Evolutionary conservation across 2,329 filamentous ascomycete species (phyloP).

Genomic region (Biscogniauxia marginata): DNA sequence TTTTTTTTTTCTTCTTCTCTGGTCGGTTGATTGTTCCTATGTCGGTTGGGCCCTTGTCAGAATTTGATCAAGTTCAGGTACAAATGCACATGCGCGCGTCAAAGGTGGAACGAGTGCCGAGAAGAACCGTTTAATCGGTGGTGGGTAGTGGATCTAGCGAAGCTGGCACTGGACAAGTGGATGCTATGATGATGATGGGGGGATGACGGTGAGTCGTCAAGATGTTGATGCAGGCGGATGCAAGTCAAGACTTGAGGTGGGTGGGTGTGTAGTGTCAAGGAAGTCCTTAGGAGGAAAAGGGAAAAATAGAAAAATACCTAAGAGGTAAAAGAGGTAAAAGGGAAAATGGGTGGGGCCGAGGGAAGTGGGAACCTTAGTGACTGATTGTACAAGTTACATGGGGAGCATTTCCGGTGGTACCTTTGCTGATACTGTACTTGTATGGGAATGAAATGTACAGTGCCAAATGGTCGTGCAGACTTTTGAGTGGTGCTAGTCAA

Average conservation of each 20-base stretch:
- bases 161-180: constrained; percentile 25
- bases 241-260: constrained; percentile 30
- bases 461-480: not conserved
- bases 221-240: constrained; percentile 32
- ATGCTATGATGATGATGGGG: constrained; percentile 23
- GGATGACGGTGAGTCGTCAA: constrained; percentile 32
- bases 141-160: constrained; percentile 23
- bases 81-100: constrained; percentile 19
- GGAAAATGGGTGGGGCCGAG: constrained; percentile 18
- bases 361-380: constrained; percentile 14
- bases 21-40: constrained; percentile 17
- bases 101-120: constrained; percentile 32
- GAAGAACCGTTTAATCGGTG: constrained; percentile 25
- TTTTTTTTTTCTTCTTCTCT: constrained; percentile 15
- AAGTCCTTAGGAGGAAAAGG: constrained; percentile 25
- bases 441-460: constrained; percentile 9
- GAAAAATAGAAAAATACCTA: constrained; percentile 22
- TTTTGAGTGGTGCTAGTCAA: constrained; percentile 5
- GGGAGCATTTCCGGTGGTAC: constrained; percentile 7
- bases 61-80: constrained; percentile 24
- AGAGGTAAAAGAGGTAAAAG: constrained; percentile 15
- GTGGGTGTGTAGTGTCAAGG: constrained; percentile 18
- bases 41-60: constrained; percentile 28
- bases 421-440: constrained; percentile 17
- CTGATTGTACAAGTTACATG: not conserved